phyloP scores from a whole-genome alignment of 352 stramenopile genomes.

The Globisporangium paddicum region DNA sequence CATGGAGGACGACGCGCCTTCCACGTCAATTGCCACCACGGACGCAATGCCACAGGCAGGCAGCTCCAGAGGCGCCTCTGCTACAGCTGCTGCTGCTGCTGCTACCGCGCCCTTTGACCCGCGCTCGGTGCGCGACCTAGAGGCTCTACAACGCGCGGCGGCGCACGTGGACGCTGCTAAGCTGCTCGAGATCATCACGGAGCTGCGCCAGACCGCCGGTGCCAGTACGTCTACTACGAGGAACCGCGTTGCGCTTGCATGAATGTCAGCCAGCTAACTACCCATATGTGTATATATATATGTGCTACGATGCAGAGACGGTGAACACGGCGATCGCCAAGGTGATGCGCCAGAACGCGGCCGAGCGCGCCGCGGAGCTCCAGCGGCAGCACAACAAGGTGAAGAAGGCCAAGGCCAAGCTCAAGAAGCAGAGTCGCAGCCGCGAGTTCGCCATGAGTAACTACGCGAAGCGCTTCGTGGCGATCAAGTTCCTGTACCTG shows the following conservation, averaged over 20 bases:
- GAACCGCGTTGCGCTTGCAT: not conserved
- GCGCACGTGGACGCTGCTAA: slow-evolving; percentile 34
- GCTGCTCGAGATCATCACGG: slow-evolving; percentile 62
- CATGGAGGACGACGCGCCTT: slow-evolving; percentile 2
- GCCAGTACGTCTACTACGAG: slow-evolving; percentile 33
- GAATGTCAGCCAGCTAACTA: too few species aligned
- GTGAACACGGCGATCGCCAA: slow-evolving; percentile 71
- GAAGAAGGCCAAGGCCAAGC: slow-evolving; percentile 62
- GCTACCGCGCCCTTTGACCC: slow-evolving; percentile 3
- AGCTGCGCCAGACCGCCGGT: slow-evolving; percentile 56
- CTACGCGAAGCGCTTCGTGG: slow-evolving; percentile 65
- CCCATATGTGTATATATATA: not conserved
- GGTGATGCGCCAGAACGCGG: slow-evolving; percentile 35
- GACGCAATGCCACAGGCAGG: not conserved
- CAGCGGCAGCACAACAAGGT: slow-evolving; percentile 21
- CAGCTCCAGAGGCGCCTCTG: not conserved
- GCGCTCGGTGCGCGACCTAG: slow-evolving; percentile 18
- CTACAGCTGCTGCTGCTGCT: not conserved
- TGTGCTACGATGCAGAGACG: slow-evolving; percentile 25
- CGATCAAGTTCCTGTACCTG: slow-evolving; percentile 85
- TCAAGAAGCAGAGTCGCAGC: slow-evolving; percentile 20
- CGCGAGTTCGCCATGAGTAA: slow-evolving; percentile 76
- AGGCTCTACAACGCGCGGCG: slow-evolving; percentile 21
- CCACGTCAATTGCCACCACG: not conserved
- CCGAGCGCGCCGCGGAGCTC: not conserved